These are phyloP conservation scores for Rubia tinctorum DNA, from an alignment of 305 asterid genomes.

Conservation along the genomic window DNA sequence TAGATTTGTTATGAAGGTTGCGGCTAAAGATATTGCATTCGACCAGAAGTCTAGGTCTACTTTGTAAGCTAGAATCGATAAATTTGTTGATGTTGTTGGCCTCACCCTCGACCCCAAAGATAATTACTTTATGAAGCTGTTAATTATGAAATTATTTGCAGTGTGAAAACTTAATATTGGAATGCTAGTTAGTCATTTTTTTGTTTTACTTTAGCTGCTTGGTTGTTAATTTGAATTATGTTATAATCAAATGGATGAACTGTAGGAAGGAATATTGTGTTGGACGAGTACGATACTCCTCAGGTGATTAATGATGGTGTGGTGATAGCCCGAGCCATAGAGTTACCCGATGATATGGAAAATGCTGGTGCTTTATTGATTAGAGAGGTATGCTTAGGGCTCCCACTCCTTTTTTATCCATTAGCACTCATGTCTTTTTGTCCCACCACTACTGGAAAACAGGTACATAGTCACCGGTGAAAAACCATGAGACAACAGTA, in stretches of 20 bases:
- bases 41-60: conserved; percentile 76
- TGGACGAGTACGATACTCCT: conserved; percentile 88
- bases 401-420: too few species aligned
- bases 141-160: neutral
- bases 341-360: conserved; percentile 21
- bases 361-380: neutral
- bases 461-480: too few species aligned
- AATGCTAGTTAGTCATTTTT: too few species aligned
- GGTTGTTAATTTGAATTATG: too few species aligned
- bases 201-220: too few species aligned
- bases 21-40: too few species aligned
- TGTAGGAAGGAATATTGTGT: conserved; percentile 15
- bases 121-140: conserved; percentile 20
- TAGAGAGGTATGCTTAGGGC: too few species aligned
- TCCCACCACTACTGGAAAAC: too few species aligned
- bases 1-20: too few species aligned
- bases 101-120: conserved; percentile 98
- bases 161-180: too few species aligned
- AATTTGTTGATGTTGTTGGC: conserved; percentile 90
- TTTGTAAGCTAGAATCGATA: conserved; percentile 85
- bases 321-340: conserved; percentile 94
- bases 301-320: conserved; percentile 96
- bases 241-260: neutral
- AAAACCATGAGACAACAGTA: too few species aligned
- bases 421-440: too few species aligned